Percentiles rank a stretch among this genome's conserved stretches.
Evolutionary conservation across 495 filamentous ascomycete genomes (phyloP).

Genomic region (Penicillium flavigenum): DNA sequence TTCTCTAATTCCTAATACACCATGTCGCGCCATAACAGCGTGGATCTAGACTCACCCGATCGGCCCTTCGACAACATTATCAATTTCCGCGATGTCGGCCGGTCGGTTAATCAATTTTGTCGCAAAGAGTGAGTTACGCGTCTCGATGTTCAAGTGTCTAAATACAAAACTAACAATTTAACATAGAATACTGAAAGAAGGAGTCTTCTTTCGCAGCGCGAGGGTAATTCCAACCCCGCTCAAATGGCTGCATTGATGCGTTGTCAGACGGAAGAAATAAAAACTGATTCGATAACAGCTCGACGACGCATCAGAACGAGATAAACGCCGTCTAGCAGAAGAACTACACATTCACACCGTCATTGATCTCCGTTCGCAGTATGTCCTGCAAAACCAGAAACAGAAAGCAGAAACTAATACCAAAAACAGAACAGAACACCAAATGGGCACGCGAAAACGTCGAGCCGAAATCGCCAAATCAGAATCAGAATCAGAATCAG

Average conservation of each 20-base stretch:
- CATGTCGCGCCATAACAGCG: constrained; percentile 37
- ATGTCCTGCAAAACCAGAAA: constrained; percentile 16
- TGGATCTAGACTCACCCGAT: constrained; percentile 44
- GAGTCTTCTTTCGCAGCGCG: constrained; percentile 72
- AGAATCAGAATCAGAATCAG: constrained; percentile 2
- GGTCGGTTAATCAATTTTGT: constrained; percentile 61
- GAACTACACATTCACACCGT: constrained; percentile 67
- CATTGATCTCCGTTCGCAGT: constrained; percentile 77
- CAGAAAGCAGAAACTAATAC: constrained; percentile 7
- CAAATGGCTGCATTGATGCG: not conserved
- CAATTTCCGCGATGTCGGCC: constrained; percentile 86
- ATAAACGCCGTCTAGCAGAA: constrained; percentile 58
- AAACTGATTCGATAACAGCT: constrained; percentile 19
- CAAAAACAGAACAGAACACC: constrained; percentile 64
- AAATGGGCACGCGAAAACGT: constrained; percentile 66
- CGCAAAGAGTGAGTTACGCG: constrained; percentile 48
- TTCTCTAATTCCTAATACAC: constrained; percentile 7
- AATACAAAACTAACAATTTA: constrained; percentile 7
- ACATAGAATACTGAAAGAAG: constrained; percentile 61
- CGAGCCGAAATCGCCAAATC: constrained; percentile 35
- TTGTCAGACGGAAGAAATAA: not conserved
- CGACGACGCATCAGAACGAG: constrained; percentile 69
- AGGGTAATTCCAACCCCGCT: constrained; percentile 48
- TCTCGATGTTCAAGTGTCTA: not conserved
- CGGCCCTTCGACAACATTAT: constrained; percentile 63